A percentile compares a stretch with the other conserved stretches of the same genome.
phyloP scores from a whole-genome alignment of 2,329 filamentous ascomycete genomes.

The Botryotinia calthae region DNA sequence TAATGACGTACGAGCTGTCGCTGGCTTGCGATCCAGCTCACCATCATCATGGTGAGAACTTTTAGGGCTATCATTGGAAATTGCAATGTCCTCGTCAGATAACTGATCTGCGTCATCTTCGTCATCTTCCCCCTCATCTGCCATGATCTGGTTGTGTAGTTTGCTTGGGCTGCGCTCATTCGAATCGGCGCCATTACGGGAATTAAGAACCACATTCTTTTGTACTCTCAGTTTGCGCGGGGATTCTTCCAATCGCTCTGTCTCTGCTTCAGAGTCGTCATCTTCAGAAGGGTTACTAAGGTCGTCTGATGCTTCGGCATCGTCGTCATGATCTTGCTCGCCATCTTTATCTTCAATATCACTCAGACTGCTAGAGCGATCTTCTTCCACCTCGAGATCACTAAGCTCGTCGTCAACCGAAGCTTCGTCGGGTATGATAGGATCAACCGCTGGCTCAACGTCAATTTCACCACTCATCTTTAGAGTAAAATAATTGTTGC shows the following conservation, averaged over 20 bases:
- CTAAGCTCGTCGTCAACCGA: slow-evolving; percentile 35
- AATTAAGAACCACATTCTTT: slow-evolving; percentile 58
- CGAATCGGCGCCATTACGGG: slow-evolving; percentile 51
- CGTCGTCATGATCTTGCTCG: slow-evolving; percentile 57
- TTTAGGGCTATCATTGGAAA: slow-evolving; percentile 38
- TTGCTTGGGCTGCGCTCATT: slow-evolving; percentile 75
- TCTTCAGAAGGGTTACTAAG: slow-evolving; percentile 49
- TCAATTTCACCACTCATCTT: slow-evolving; percentile 37
- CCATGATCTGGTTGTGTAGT: slow-evolving; percentile 58
- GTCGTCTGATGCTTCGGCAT: slow-evolving; percentile 45
- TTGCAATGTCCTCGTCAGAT: slow-evolving; percentile 40
- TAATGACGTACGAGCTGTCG: slow-evolving; percentile 40
- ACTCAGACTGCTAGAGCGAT: slow-evolving; percentile 85
- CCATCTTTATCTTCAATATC: slow-evolving; percentile 78
- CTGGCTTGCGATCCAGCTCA: slow-evolving; percentile 30
- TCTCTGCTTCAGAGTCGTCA: slow-evolving; percentile 83
- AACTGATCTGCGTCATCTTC: slow-evolving; percentile 41
- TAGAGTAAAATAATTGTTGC: slow-evolving; percentile 19
- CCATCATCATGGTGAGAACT: slow-evolving; percentile 43
- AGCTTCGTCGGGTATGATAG: slow-evolving; percentile 31
- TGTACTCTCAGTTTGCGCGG: slow-evolving; percentile 63
- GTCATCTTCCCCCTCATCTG: slow-evolving; percentile 45
- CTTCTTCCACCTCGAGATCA: slow-evolving; percentile 52
- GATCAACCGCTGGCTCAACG: slow-evolving; percentile 30
- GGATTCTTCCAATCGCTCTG: slow-evolving; percentile 88